Conservation (phyloP, 2,329 filamentous ascomycete species). For the Pseudocercospora eumusae region DNA sequence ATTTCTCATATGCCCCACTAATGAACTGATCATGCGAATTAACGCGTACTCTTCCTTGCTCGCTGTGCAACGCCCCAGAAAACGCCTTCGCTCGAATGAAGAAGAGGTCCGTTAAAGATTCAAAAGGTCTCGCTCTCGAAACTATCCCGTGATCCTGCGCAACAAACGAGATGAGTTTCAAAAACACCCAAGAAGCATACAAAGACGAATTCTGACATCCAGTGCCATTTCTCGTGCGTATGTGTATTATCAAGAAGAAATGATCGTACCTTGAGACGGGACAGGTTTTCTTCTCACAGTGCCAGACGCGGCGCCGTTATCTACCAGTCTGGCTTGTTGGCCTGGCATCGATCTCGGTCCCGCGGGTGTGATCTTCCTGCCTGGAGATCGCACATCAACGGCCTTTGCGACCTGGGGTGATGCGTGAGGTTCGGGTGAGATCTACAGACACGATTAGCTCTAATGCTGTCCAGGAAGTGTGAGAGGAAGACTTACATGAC, state of each 20-base stretch:
- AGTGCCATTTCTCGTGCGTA: not conserved
- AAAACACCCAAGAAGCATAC: not conserved
- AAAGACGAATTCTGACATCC: not conserved
- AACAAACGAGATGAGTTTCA: not conserved
- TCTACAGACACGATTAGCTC: slow-evolving; percentile 17
- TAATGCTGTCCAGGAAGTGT: not conserved
- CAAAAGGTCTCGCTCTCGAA: slow-evolving; percentile 31
- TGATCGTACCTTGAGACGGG: slow-evolving; percentile 30
- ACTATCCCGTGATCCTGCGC: slow-evolving; percentile 27
- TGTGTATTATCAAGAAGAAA: not conserved
- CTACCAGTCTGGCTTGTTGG: slow-evolving; percentile 24
- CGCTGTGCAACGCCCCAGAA: not conserved
- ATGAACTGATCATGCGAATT: not conserved
- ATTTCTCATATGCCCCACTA: not conserved
- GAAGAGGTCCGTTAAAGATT: not conserved
- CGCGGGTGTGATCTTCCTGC: slow-evolving; percentile 47
- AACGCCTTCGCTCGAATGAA: slow-evolving; percentile 8
- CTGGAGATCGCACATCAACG: slow-evolving; percentile 38
- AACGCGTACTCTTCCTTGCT: not conserved
- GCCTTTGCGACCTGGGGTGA: slow-evolving; percentile 29
- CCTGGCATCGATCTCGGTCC: slow-evolving; percentile 51
- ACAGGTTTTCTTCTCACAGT: slow-evolving; percentile 37
- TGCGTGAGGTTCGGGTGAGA: slow-evolving; percentile 35
- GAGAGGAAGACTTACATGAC: slow-evolving; percentile 13
- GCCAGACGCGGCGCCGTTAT: slow-evolving; percentile 14